Base-by-base conservation (phyloP, 2,329 filamentous ascomycete genomes). In the Exophiala oligosperma region DNA sequence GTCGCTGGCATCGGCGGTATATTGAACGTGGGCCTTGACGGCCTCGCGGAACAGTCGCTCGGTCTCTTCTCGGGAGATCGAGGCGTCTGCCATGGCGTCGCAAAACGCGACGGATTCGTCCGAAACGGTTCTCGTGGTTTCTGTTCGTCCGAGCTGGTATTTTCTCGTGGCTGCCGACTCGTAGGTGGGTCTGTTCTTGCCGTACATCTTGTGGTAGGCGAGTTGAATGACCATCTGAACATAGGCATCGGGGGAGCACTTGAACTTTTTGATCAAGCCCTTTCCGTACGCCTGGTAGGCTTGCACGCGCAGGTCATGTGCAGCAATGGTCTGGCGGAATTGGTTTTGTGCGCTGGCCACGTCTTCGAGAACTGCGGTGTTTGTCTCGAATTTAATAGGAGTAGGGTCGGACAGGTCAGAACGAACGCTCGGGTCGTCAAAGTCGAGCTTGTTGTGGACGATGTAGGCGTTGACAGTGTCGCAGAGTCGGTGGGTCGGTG, bases 181-280 rank as follows among this genome's bases (percentile, higher is more conserved):
- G 79, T 99, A 99, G 0, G 95, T 99, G 1, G 94, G 94, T 3
- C 94, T 85, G 82, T 92, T 97, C 82, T 92, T 91, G 81, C 94
- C 94, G 77, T 95, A 96, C 91, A 99, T 97, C 79, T 97, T 97
- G 83, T 88, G 88, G 82, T 99, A 99, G 40, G 94, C 94, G 53
- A 97, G 86, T 76, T 99, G 94, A 74, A 99, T 99, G 74, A 97
- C 80, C 91, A 99, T 94, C 78, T 99, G 94, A 43, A 97, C 92
- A 75, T 95, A 99, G 32, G 93, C 94, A 70, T 99, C 95, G 29
- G 94, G 94, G 26, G 90, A 95, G 84, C 91, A 96, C 79, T 92
- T 95, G 86, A 99, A 97, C 77, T 96, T 95, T 86, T 99, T 99
- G 82, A 99, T 97, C 62, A 99, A 81, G 26, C 91, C 92, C 81